Base-by-base conservation (phyloP, 2,329 filamentous ascomycete species). In the Colletotrichum godetiae region DNA sequence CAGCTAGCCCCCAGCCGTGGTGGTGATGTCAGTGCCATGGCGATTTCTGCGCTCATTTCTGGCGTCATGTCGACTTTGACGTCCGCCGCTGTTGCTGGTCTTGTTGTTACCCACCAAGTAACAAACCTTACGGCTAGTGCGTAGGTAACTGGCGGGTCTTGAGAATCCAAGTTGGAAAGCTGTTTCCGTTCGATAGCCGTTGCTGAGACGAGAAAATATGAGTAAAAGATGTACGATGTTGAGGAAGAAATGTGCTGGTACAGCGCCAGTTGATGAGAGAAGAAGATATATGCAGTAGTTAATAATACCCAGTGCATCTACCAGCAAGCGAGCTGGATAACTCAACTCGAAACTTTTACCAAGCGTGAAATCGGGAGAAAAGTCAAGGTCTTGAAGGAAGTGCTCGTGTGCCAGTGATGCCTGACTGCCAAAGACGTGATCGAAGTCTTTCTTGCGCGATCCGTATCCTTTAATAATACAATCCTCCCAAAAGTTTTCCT, bases 11-110 rank as follows among this genome's bases (percentile, higher is more conserved):
- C 95, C 0, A 87, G 87, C 4, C 90, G 94, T 57, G 88, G 90
- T 49, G 93, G 92, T 71, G 93, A 97, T 77, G 92, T 97, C 12
- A 92, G 93, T 4, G 88, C 88, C 59, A 88, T 97, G 33, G 94
- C 94, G 3, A 70, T 97, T 24, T 95, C 92, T 37, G 94, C 95
- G 6, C 88, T 97, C 75, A 81, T 95, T 65, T 92, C 93, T 0
- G 95, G 95, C 79, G 90, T 97, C 42, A 85, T 97, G 73, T 90
- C 93, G 33, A 97, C 95, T 0, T 85, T 97, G 77, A 95, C 92
- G 3, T 94, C 92, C 77, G 95, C 95, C 19, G 90, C 89, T 67
- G 91, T 96, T 78, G 94, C 94, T 1, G 94, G 94, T 55, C 88
- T 97, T 81, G 86, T 97, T 73, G 89, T 94, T 58, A 91, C 89